Base-by-base conservation (phyloP, 2,329 filamentous ascomycete genomes). In the Chalaropsis ovoidea region DNA sequence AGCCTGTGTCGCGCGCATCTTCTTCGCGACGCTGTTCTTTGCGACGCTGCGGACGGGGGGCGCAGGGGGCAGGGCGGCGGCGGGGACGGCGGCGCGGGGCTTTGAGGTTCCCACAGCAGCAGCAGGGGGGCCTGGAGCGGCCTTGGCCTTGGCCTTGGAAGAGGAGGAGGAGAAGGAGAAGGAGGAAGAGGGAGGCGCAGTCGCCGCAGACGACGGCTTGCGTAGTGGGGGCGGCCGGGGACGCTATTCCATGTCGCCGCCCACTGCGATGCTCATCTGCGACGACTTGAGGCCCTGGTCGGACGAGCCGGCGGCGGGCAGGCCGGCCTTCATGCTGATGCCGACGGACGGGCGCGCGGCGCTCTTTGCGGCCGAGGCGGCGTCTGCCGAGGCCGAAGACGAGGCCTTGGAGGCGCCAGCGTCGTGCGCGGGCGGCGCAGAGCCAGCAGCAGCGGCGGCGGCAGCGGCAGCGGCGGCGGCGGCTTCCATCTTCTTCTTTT, bases 401-500 rank as follows among this genome's bases (percentile, higher is more conserved):
- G 42, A 43, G 24, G 52, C 15, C 54, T 58, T 56, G 31, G 10
- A 8, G 24, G 47, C 22, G 47, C 47, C 19, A 10, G n/a, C 19
- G 22, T 52, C 47, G 19, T 52, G 47, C 47, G 47, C 27, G 2
- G 10, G 3, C 24, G 22, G 22, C 4, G 11, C 47, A 13, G 47
- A 52, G 22, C 47, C 7, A 27, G 62, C 13, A 19, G 22, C 62
- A n/a, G 42, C 62, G 10, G 41, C 22, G 4, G 42, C 63, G 7
- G 63, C 64, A 7, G 66, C 66, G 7, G 66, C 64, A 10, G 66
- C 66, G 0, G 66, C 66, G 5, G 75, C 64, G 67, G 71, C 70
- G 67, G 76, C 86, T 75, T 85, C 86, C 75, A 83, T 77, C 78
- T 93, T 93, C 77, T 92, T 89, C 78, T 89, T 92, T 77, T 93